Conservation (phyloP, 2,329 filamentous ascomycete genomes). For the Fusarium sp. region DNA sequence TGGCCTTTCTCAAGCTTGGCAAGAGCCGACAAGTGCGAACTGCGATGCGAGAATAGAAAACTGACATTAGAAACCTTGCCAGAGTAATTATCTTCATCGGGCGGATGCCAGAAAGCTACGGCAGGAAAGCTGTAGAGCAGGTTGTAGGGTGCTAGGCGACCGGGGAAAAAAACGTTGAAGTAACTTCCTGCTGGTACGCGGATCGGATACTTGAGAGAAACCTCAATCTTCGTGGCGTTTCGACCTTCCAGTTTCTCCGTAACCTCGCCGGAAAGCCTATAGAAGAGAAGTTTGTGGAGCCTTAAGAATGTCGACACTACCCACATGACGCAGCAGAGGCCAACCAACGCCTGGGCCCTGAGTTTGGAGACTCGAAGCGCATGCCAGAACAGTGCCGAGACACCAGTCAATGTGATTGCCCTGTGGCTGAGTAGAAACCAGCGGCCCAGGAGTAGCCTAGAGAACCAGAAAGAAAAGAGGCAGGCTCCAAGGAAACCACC, state of each 20-base stretch:
- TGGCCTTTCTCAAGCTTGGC: background rate
- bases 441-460: background rate
- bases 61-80: background rate
- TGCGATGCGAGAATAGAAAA: conserved; percentile 4
- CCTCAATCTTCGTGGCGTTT: conserved; percentile 9
- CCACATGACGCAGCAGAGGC: background rate
- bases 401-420: background rate
- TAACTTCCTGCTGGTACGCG: background rate
- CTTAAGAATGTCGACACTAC: background rate
- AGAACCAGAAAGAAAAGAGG: background rate
- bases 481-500: background rate
- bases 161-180: conserved; percentile 19
- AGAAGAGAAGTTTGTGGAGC: background rate
- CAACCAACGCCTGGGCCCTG: background rate
- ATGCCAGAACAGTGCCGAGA: conserved; percentile 8
- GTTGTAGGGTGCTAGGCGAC: background rate
- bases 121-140: background rate
- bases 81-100: background rate
- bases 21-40: background rate
- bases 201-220: background rate
- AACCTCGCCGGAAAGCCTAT: background rate
- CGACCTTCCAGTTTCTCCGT: background rate
- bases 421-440: background rate
- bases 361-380: background rate
- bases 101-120: conserved; percentile 4